Evolutionary conservation across 495 filamentous ascomycete genomes (phyloP).

Genomic region (Penicillium macrosclerotiorum): DNA sequence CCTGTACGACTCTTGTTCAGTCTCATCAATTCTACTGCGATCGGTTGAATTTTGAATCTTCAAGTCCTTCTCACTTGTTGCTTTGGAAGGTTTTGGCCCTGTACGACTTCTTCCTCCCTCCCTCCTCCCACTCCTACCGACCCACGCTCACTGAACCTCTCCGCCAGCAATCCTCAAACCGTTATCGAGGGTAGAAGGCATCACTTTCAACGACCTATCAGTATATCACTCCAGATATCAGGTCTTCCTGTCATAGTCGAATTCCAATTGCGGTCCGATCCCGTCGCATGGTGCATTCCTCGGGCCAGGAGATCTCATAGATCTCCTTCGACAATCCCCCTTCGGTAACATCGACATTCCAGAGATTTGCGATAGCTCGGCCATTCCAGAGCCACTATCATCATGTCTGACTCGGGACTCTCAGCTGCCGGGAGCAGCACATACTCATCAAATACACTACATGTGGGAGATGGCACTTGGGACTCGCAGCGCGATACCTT

Average conservation of each 20-base stretch:
- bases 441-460: slow-evolving; percentile 79
- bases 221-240: background rate
- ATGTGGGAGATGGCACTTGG: slow-evolving; percentile 92
- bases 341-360: slow-evolving; percentile 27
- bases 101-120: slow-evolving; percentile 14
- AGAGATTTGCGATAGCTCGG: slow-evolving; percentile 20
- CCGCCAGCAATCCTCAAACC: slow-evolving; percentile 4
- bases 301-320: slow-evolving; percentile 44
- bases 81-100: background rate
- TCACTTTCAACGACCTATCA: slow-evolving; percentile 5
- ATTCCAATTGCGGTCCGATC: slow-evolving; percentile 15
- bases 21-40: slow-evolving; percentile 14
- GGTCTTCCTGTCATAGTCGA: slow-evolving; percentile 6
- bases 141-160: slow-evolving; percentile 4
- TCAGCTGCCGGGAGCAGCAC: slow-evolving; percentile 77
- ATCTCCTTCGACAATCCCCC: slow-evolving; percentile 7
- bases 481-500: slow-evolving; percentile 80
- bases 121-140: slow-evolving; percentile 2
- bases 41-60: slow-evolving; percentile 12
- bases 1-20: slow-evolving; percentile 16
- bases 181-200: slow-evolving; percentile 2
- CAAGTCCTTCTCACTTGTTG: background rate
- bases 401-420: slow-evolving; percentile 51
- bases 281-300: slow-evolving; percentile 50
- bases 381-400: slow-evolving; percentile 1